A percentile compares a stretch with the other conserved stretches of the same genome.
Conservation (phyloP, 371 early-diverging fungal species). For the Mucor velutinosus region DNA sequence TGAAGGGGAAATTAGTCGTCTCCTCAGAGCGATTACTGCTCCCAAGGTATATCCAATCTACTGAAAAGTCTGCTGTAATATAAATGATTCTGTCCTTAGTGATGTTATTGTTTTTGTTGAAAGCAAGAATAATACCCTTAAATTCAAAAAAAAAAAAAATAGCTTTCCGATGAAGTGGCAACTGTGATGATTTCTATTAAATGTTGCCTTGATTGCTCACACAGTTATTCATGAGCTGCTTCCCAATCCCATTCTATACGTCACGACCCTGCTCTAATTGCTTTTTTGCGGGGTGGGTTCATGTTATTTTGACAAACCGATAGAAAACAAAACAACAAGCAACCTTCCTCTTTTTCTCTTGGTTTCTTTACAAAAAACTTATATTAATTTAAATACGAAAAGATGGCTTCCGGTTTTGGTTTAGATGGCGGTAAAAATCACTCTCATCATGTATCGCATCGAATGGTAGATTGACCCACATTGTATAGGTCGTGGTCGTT, state of each 20-base stretch:
- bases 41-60: too few species aligned
- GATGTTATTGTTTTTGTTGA: too few species aligned
- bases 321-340: background rate
- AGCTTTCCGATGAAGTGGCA: too few species aligned
- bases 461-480: too few species aligned
- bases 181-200: too few species aligned
- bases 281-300: conserved; percentile 4
- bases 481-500: conserved; percentile 72
- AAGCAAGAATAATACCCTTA: too few species aligned
- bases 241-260: background rate
- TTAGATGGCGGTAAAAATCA: conserved; percentile 40
- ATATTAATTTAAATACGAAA: conserved; percentile 14
- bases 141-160: too few species aligned
- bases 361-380: conserved; percentile 5
- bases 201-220: too few species aligned
- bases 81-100: too few species aligned
- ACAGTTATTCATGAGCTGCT: background rate
- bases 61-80: too few species aligned
- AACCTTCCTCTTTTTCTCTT: background rate
- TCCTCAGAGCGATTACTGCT: too few species aligned
- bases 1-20: too few species aligned
- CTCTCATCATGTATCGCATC: background rate
- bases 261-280: conserved; percentile 4
- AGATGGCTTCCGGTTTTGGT: conserved; percentile 53
- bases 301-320: background rate